These are phyloP conservation scores for Cystofilobasidium bisporidii DNA, from an alignment of 768 basidiomycete genomes.

Conservation along the genomic window DNA sequence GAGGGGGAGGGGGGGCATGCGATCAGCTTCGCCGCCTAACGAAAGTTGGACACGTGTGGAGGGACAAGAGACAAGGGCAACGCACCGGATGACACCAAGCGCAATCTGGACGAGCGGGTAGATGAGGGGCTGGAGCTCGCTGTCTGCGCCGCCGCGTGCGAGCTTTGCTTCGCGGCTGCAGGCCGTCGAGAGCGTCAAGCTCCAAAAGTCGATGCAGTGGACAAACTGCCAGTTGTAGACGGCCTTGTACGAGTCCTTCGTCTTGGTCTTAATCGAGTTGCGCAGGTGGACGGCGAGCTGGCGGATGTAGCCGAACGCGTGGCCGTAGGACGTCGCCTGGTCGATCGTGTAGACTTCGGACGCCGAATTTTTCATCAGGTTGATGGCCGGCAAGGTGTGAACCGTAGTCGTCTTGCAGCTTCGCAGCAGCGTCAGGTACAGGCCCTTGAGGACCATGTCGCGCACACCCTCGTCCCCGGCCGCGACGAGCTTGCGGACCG, in stretches of 20 bases:
- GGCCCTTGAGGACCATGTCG: conserved; percentile 78
- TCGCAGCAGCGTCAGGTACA: conserved; percentile 78
- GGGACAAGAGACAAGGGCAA: not conserved
- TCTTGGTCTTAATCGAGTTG: conserved; percentile 79
- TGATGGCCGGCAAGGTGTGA: conserved; percentile 81
- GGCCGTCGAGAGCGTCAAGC: conserved; percentile 69
- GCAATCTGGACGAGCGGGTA: conserved; percentile 94
- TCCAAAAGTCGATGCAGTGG: conserved; percentile 95
- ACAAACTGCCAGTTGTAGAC: conserved; percentile 99
- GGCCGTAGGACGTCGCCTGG: conserved; percentile 64
- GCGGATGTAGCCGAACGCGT: conserved; percentile 90
- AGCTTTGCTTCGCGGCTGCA: conserved; percentile 55
- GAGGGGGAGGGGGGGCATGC: not conserved
- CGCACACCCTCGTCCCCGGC: conserved; percentile 68
- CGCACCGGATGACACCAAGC: conserved; percentile 72
- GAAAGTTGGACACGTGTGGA: not conserved
- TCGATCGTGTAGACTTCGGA: conserved; percentile 79
- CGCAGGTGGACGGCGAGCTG: conserved; percentile 87
- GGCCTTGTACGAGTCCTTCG: conserved; percentile 81
- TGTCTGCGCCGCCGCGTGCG: conserved; percentile 51
- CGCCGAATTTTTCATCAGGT: conserved; percentile 95
- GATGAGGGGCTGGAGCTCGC: conserved; percentile 74
- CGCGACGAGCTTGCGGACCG: conserved; percentile 67
- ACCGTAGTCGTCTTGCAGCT: conserved; percentile 73
- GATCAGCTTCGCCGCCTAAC: not conserved